These are phyloP conservation scores for Wallacemonas rigidus DNA, from an alignment of 208 protist genomes.

Conservation along the genomic window DNA sequence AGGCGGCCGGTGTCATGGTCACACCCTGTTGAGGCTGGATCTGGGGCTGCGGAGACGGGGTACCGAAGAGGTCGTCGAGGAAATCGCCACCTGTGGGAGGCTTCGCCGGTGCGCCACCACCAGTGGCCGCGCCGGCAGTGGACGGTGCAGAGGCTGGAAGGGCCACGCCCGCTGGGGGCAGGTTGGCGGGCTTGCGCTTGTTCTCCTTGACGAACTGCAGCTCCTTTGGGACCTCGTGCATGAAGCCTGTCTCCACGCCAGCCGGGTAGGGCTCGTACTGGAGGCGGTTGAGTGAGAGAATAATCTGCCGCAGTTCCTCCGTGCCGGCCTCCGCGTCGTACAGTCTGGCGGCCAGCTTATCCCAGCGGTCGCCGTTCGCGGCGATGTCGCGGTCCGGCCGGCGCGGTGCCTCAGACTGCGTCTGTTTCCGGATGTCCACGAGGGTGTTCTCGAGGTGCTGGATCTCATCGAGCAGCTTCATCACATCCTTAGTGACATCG, in stretches of 20 bases:
- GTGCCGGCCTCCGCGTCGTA: conserved; percentile 74
- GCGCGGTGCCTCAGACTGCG: neutral
- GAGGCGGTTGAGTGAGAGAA: conserved; percentile 79
- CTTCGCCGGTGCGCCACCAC: neutral
- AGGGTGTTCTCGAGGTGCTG: conserved; percentile 61
- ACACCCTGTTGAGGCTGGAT: conserved; percentile 16
- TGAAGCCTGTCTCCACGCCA: conserved; percentile 66
- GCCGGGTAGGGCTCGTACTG: conserved; percentile 86
- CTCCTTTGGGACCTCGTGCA: conserved; percentile 75
- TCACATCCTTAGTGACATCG: conserved; percentile 75
- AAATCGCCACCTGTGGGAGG: conserved; percentile 32
- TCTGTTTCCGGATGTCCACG: conserved; percentile 44
- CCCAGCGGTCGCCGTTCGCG: conserved; percentile 70
- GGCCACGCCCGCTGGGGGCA: conserved; percentile 34
- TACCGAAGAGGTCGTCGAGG: conserved; percentile 84
- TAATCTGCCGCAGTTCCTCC: conserved; percentile 65
- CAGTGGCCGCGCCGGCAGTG: neutral
- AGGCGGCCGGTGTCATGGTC: conserved; percentile 18
- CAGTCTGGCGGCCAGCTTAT: conserved; percentile 66
- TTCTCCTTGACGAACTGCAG: conserved; percentile 81
- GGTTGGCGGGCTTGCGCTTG: conserved; percentile 48
- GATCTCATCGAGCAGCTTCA: conserved; percentile 76
- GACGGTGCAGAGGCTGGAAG: neutral
- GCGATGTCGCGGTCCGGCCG: conserved; percentile 27
- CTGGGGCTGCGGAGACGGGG: conserved; percentile 18